These are phyloP conservation scores for Penicillium steckii DNA, from an alignment of 495 filamentous ascomycete genomes.

Conservation along the genomic window DNA sequence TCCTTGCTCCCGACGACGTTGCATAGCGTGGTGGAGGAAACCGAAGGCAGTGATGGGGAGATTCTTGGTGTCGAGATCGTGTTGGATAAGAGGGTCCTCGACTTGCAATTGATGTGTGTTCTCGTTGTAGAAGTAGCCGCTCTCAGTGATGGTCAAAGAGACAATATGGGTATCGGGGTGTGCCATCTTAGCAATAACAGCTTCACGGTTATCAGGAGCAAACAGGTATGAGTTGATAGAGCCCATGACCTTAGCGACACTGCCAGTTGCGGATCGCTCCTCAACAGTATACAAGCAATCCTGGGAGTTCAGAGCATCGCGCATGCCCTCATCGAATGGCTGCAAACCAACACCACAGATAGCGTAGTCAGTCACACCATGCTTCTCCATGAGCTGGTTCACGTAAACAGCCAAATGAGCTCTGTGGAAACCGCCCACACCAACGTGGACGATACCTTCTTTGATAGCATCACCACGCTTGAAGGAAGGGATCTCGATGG, in stretches of 20 bases:
- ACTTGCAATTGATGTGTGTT: constrained; percentile 48
- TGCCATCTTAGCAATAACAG: constrained; percentile 49
- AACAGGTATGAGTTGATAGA: constrained; percentile 51
- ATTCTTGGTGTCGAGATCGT: constrained; percentile 42
- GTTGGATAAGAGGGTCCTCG: constrained; percentile 47
- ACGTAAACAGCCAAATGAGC: constrained; percentile 50
- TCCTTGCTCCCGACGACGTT: constrained; percentile 36
- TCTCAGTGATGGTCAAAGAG: constrained; percentile 52
- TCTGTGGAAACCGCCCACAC: constrained; percentile 50
- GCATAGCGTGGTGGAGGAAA: constrained; percentile 47
- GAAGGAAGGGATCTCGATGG: constrained; percentile 37
- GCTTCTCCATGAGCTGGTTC: constrained; percentile 45
- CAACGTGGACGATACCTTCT: constrained; percentile 50
- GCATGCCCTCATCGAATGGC: constrained; percentile 46
- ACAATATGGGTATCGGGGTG: constrained; percentile 51
- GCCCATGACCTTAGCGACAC: constrained; percentile 43
- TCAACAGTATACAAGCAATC: constrained; percentile 49
- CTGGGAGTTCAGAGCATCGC: constrained; percentile 41
- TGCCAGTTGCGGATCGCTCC: constrained; percentile 47
- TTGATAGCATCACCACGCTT: constrained; percentile 40
- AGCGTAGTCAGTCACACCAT: constrained; percentile 41
- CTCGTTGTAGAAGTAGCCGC: constrained; percentile 53
- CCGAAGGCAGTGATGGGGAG: constrained; percentile 45
- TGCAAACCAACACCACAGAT: constrained; percentile 49
- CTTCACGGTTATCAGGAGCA: constrained; percentile 45